phyloP scores from a whole-genome alignment of 2,329 filamentous ascomycete genomes.

The Nothophaeocryptopus gaeumannii region DNA sequence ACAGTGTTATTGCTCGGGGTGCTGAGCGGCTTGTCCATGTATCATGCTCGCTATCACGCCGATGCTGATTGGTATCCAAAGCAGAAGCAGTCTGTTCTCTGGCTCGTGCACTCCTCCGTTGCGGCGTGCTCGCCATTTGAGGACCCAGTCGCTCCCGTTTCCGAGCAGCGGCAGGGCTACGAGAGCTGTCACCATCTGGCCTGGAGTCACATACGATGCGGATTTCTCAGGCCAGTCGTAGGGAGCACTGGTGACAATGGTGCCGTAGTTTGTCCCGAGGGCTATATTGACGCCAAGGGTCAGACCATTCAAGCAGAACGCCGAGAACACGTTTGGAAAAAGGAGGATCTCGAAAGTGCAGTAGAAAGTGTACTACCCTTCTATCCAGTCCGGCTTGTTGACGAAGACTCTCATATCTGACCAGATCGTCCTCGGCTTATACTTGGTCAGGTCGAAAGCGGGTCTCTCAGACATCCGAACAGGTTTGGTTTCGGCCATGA shows the following conservation, averaged over 20 bases:
- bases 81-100: slow-evolving; percentile 39
- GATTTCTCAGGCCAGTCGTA: slow-evolving; percentile 38
- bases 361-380: slow-evolving; percentile 31
- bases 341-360: slow-evolving; percentile 26
- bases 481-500: slow-evolving; percentile 12
- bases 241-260: slow-evolving; percentile 35
- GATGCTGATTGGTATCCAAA: slow-evolving; percentile 39
- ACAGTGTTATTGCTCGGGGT: slow-evolving; percentile 26
- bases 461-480: slow-evolving; percentile 22
- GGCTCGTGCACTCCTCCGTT: slow-evolving; percentile 44
- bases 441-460: slow-evolving; percentile 39
- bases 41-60: slow-evolving; percentile 40
- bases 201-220: slow-evolving; percentile 38
- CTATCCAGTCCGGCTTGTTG: slow-evolving; percentile 40
- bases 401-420: slow-evolving; percentile 43
- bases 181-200: slow-evolving; percentile 41
- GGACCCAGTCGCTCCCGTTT: slow-evolving; percentile 39
- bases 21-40: slow-evolving; percentile 34
- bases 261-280: slow-evolving; percentile 44
- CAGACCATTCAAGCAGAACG: slow-evolving; percentile 40
- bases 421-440: slow-evolving; percentile 37
- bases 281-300: slow-evolving; percentile 44
- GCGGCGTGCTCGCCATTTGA: slow-evolving; percentile 37
- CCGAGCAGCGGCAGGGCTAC: slow-evolving; percentile 42
- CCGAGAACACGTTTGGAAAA: slow-evolving; percentile 46